A percentile compares a stretch with the other conserved stretches of the same genome.
Conservation (phyloP, 495 filamentous ascomycete genomes). For the Ascobolus immersus region DNA sequence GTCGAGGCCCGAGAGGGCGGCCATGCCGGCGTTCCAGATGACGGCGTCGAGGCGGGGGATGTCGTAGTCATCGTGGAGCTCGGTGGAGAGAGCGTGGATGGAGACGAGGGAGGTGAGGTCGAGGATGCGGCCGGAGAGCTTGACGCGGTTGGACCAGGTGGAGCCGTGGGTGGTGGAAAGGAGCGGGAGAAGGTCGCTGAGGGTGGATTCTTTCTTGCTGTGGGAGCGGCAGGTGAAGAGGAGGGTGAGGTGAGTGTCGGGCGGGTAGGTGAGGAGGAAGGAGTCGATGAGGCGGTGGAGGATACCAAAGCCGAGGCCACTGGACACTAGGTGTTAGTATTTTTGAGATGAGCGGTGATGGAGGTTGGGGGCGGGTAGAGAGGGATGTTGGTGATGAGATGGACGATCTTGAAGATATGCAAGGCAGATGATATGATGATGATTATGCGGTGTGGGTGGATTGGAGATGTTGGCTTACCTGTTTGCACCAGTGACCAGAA, state of each 20-base stretch:
- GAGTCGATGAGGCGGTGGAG: slow-evolving; percentile 74
- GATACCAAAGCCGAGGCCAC: slow-evolving; percentile 71
- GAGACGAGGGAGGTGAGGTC: slow-evolving; percentile 29
- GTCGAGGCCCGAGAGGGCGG: not conserved
- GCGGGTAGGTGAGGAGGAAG: slow-evolving; percentile 44
- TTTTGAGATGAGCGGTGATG: not conserved
- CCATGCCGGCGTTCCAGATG: not conserved
- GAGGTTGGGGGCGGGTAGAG: not conserved
- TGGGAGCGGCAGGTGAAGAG: slow-evolving; percentile 44
- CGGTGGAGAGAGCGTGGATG: slow-evolving; percentile 22
- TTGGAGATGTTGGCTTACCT: too few species aligned
- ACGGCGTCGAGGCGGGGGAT: not conserved
- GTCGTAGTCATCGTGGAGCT: not conserved
- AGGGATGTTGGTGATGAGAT: not conserved
- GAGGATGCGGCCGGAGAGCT: slow-evolving; percentile 28
- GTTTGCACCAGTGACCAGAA: slow-evolving; percentile 47
- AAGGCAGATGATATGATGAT: not conserved
- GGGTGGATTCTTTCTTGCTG: slow-evolving; percentile 27
- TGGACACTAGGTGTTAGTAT: too few species aligned
- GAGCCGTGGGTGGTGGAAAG: too few species aligned
- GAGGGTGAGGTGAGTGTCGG: slow-evolving; percentile 34
- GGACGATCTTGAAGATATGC: not conserved
- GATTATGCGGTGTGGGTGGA: not conserved
- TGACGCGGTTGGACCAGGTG: slow-evolving; percentile 1
- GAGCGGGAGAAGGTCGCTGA: slow-evolving; percentile 1